Conservation (phyloP, 192 early-diverging fungal species). For the Entomortierella parvispora region DNA sequence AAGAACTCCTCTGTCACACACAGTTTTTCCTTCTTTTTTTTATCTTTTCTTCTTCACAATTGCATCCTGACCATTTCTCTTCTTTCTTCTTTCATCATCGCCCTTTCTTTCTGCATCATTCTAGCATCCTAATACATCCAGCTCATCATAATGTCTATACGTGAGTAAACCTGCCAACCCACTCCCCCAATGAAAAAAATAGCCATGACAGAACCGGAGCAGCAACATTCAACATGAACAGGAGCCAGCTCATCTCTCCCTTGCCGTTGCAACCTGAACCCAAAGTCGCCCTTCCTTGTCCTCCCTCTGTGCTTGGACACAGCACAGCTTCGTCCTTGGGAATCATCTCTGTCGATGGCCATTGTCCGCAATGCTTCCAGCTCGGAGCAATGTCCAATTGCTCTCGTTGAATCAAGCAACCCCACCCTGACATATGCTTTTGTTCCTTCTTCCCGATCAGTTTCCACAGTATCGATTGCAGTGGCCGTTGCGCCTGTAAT, state of each 20-base stretch:
- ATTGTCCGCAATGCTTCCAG: too few relatives aligned
- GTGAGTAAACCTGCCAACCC: neutral
- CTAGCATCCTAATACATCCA: neutral
- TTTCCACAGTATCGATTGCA: too few relatives aligned
- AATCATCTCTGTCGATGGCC: too few relatives aligned
- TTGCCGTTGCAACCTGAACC: neutral
- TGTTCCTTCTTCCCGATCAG: too few relatives aligned
- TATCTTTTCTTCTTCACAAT: neutral
- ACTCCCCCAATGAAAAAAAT: too few relatives aligned
- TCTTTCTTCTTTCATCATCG: neutral
- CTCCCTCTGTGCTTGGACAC: too few relatives aligned
- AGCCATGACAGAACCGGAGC: too few relatives aligned
- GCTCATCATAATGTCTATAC: neutral
- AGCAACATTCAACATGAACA: neutral
- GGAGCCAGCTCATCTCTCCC: neutral
- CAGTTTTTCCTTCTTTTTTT: too few relatives aligned
- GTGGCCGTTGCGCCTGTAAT: neutral
- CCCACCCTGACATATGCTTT: too few relatives aligned
- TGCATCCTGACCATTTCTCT: neutral
- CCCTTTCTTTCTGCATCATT: neutral
- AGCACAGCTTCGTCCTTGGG: too few relatives aligned
- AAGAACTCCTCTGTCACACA: too few relatives aligned
- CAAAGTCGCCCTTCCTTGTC: neutral
- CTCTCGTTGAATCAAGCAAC: neutral
- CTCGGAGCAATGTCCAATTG: too few relatives aligned